A percentile compares a stretch with the other conserved stretches of the same genome.
phyloP scores from a whole-genome alignment of 2,329 filamentous ascomycete genomes.

The Cercospora zeae-maydis region DNA sequence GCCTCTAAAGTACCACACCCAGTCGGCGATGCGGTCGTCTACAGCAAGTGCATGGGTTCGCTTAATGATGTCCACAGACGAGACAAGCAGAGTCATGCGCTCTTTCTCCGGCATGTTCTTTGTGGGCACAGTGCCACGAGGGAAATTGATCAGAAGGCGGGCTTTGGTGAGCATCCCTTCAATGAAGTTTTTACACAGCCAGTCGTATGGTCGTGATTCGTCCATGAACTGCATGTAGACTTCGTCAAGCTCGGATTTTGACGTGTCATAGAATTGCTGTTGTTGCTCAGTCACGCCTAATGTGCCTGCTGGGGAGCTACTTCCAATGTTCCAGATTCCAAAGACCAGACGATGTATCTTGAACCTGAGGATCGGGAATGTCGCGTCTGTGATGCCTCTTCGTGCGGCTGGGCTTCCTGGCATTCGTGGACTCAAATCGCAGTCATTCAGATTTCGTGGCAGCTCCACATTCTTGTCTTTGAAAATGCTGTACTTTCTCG shows the following conservation, averaged over 20 bases:
- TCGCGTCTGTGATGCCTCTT: slow-evolving; percentile 28
- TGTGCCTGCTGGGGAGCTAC: slow-evolving; percentile 5
- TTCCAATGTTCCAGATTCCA: slow-evolving; percentile 17
- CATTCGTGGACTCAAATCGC: slow-evolving; percentile 25
- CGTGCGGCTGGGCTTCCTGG: slow-evolving; percentile 20
- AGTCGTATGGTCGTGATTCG: slow-evolving; percentile 29
- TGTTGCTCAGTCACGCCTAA: slow-evolving; percentile 17
- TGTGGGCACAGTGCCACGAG: slow-evolving; percentile 22
- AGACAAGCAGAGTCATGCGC: slow-evolving; percentile 23
- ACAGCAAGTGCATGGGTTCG: slow-evolving; percentile 22
- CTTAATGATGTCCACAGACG: slow-evolving; percentile 29
- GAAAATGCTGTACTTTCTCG: slow-evolving; percentile 25
- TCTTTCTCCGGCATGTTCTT: slow-evolving; percentile 23
- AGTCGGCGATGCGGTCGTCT: slow-evolving; percentile 21
- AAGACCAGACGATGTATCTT: slow-evolving; percentile 25
- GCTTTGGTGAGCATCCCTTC: slow-evolving; percentile 30
- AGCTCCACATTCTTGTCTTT: slow-evolving; percentile 21
- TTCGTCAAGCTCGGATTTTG: slow-evolving; percentile 15
- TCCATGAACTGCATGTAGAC: slow-evolving; percentile 26
- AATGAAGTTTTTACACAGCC: slow-evolving; percentile 26
- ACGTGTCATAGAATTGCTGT: slow-evolving; percentile 14
- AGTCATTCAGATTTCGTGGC: slow-evolving; percentile 30
- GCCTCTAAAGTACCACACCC: slow-evolving; percentile 30
- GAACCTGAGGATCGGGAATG: slow-evolving; percentile 25
- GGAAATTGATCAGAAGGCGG: slow-evolving; percentile 30